Base-by-base conservation (phyloP, 768 basidiomycete genomes). In the Leucocoprinus leucothites region DNA sequence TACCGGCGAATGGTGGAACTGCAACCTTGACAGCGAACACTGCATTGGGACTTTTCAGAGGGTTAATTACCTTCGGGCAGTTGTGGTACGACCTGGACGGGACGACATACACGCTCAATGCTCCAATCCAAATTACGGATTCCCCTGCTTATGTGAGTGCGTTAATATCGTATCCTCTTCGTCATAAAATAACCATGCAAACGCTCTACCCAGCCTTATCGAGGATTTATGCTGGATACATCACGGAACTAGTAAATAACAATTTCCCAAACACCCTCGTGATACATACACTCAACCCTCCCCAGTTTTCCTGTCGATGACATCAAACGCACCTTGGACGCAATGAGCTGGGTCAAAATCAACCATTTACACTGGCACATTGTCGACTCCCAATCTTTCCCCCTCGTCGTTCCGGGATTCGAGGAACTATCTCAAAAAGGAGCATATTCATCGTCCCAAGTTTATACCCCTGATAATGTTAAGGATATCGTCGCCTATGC, bases 331-430 rank as follows among this genome's bases (percentile, higher is more conserved):
- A 86, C 84, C 0, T 69, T 94, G 26, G 86, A 91, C 58, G 84
- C 87, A 4, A 90, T 91, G 87, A 82, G 82, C 63, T 82, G 81
- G 79, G 83, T 84, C 60, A 93, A 89, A 83, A 78, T 90, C 44
- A 91, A 85, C 68, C 82, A 81, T 1, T 80, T 94, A 60, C 89
- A 94, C 60, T 94, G 91, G 91, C 92, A 94, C 63, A 75, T 91
- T 53, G 83, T 84, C 28, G 92, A 94, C 68, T 82, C 84, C 49
- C 89, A 94, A 62, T 84, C 82, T 31, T 94, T 89, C 73, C 91
- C 92, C 1, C 75, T 94, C 14, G 74, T 79, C 34, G 70, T 93
- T 18, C 72, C 81, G 1, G 77, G 76, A 8, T 86, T 80, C 64
- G 77, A 85, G 0, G 80, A 82, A 51, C 71, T 94, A 1, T 75